phyloP scores from a whole-genome alignment of 306 rosid genomes.

The Nissolia schottii region DNA sequence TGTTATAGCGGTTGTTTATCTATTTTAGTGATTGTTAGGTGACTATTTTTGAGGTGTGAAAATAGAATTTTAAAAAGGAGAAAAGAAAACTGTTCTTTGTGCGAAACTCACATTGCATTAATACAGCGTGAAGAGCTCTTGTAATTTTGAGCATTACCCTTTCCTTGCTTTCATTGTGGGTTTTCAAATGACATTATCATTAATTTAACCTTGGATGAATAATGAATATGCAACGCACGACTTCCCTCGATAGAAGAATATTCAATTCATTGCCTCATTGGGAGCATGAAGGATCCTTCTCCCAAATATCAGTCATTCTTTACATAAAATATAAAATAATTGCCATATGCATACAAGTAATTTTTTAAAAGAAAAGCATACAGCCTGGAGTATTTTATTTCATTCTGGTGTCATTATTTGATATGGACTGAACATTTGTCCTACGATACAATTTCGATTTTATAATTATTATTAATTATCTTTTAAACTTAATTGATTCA shows the following conservation, averaged over 20 bases:
- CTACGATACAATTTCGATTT: background rate
- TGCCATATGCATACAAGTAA: background rate
- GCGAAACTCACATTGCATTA: background rate
- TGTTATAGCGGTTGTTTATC: no score
- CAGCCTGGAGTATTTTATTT: background rate
- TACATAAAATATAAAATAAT: background rate
- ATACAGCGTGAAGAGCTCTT: background rate
- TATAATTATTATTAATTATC: background rate
- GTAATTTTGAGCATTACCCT: background rate
- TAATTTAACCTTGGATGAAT: background rate
- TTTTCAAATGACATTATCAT: background rate
- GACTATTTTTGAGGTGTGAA: no score
- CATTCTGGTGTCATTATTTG: background rate
- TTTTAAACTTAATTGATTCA: no score
- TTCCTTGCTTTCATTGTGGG: background rate
- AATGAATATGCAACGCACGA: slow-evolving; percentile 1
- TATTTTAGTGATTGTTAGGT: no score
- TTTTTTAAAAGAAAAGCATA: background rate
- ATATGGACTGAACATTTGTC: background rate
- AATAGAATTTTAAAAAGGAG: no score
- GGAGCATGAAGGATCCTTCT: background rate
- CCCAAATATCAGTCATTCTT: background rate
- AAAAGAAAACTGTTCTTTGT: no score
- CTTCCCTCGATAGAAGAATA: background rate
- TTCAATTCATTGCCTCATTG: background rate